A percentile compares a stretch with the other conserved stretches of the same genome.
Evolutionary conservation across 352 stramenopile species (phyloP).

Genomic region (Blastocystis hominis): DNA sequence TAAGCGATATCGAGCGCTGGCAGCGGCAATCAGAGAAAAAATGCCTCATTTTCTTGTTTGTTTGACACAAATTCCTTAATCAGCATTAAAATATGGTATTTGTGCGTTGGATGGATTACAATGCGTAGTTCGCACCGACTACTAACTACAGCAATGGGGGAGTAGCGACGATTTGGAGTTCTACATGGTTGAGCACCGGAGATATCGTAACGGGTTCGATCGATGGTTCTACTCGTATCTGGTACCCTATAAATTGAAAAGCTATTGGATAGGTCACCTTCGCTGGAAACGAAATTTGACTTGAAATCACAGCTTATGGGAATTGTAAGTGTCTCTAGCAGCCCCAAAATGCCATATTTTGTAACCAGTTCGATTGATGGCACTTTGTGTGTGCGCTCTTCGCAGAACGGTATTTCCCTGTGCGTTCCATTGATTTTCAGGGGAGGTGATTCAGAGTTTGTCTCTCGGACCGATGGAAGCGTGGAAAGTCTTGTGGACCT

Average conservation of each 20-base stretch:
- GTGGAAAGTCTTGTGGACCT: background rate
- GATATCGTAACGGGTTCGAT: background rate
- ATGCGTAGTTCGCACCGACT: slow-evolving; percentile 30
- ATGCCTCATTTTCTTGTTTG: background rate
- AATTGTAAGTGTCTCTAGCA: slow-evolving; percentile 29
- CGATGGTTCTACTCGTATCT: slow-evolving; percentile 27
- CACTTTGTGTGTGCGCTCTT: background rate
- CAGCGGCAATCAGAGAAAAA: background rate
- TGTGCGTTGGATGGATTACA: background rate
- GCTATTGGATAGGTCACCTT: background rate
- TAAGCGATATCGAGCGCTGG: background rate
- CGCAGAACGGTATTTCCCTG: background rate
- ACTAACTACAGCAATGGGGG: background rate
- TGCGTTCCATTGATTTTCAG: background rate
- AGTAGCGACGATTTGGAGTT: slow-evolving; percentile 2
- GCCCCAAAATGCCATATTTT: background rate
- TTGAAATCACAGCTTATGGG: slow-evolving; percentile 52
- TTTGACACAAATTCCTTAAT: background rate
- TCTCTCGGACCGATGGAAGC: slow-evolving; percentile 28
- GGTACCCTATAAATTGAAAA: background rate
- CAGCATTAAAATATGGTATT: background rate
- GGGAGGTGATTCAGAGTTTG: background rate
- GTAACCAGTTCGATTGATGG: slow-evolving; percentile 34
- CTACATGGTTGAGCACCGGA: background rate
- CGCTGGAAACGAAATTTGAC: slow-evolving; percentile 32